Evolutionary conservation across 2,329 filamentous ascomycete species (phyloP).

Genomic region (Monosporascus sp.): DNA sequence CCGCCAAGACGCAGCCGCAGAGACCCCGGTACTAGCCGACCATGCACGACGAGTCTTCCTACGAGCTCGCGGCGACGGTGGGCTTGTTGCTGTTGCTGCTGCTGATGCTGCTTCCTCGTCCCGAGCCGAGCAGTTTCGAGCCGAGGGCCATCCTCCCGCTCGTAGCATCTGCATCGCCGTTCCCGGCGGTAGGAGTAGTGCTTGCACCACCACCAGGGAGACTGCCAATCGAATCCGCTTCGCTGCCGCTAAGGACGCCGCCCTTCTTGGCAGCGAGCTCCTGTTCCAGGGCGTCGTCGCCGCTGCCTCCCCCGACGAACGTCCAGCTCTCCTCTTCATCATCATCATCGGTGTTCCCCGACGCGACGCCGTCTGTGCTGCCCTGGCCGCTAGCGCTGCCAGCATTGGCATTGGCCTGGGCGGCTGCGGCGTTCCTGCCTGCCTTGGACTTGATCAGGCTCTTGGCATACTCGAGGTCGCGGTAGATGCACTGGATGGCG

Average conservation of each 20-base stretch:
- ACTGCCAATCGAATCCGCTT: slow-evolving; percentile 5
- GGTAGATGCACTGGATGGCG: slow-evolving; percentile 89
- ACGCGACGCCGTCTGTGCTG: slow-evolving; percentile 24
- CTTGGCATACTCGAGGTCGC: slow-evolving; percentile 88
- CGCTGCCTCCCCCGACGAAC: slow-evolving; percentile 61
- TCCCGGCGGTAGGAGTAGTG: neutral
- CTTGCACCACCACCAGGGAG: slow-evolving; percentile 19
- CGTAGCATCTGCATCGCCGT: slow-evolving; percentile 2
- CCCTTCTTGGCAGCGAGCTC: slow-evolving; percentile 27
- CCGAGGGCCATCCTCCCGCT: slow-evolving; percentile 4
- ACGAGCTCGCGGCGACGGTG: slow-evolving; percentile 10
- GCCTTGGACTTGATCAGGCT: slow-evolving; percentile 68
- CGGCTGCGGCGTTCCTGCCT: slow-evolving; percentile 42
- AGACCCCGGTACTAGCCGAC: slow-evolving; percentile 12
- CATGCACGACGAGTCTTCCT: slow-evolving; percentile 16
- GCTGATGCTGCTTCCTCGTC: neutral
- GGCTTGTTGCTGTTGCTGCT: neutral
- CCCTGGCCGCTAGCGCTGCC: slow-evolving; percentile 19
- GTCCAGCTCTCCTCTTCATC: slow-evolving; percentile 86
- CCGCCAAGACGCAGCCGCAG: no score
- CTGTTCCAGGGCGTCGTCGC: slow-evolving; percentile 32
- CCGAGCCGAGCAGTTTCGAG: slow-evolving; percentile 11
- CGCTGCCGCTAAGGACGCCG: neutral
- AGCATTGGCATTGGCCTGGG: slow-evolving; percentile 23
- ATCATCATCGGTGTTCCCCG: slow-evolving; percentile 47